phyloP scores from a whole-genome alignment of 768 basidiomycete species.

The Calocera cornea region DNA sequence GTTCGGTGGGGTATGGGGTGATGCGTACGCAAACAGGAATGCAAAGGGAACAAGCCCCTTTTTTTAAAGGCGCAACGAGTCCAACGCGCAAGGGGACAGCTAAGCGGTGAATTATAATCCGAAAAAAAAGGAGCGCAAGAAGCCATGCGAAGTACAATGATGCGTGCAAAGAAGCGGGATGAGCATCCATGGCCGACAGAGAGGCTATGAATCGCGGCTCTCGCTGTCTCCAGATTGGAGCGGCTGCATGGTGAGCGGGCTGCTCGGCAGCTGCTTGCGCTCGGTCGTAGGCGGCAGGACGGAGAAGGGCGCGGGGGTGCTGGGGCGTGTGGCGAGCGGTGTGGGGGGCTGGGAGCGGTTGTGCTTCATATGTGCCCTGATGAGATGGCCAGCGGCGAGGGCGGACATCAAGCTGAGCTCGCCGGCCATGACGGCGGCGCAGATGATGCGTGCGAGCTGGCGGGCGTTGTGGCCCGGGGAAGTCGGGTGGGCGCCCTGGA shows the following conservation, averaged over 20 bases:
- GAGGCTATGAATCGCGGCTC: background rate
- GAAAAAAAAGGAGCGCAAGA: background rate
- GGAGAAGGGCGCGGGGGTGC: slow-evolving; percentile 23
- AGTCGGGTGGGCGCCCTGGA: slow-evolving; percentile 77
- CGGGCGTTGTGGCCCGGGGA: slow-evolving; percentile 83
- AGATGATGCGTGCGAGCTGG: slow-evolving; percentile 76
- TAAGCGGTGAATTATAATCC: background rate
- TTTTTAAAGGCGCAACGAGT: background rate
- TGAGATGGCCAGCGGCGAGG: slow-evolving; percentile 86
- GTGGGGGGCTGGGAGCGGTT: slow-evolving; percentile 77
- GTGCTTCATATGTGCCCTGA: slow-evolving; percentile 84
- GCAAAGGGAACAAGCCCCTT: background rate
- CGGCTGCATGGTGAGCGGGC: background rate
- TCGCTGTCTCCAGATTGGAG: background rate
- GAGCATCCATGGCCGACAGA: background rate
- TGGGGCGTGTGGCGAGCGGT: slow-evolving; percentile 35
- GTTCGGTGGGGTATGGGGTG: background rate
- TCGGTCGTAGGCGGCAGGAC: slow-evolving; percentile 7
- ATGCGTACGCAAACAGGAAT: background rate
- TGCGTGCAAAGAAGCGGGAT: background rate
- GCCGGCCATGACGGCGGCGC: slow-evolving; percentile 91
- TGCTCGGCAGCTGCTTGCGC: slow-evolving; percentile 8
- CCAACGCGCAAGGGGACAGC: background rate
- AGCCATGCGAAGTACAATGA: background rate
- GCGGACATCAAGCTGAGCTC: slow-evolving; percentile 86